Evolutionary conservation across 2,329 filamentous ascomycete species (phyloP).

Genomic region (Stagonosporopsis rhizophila): DNA sequence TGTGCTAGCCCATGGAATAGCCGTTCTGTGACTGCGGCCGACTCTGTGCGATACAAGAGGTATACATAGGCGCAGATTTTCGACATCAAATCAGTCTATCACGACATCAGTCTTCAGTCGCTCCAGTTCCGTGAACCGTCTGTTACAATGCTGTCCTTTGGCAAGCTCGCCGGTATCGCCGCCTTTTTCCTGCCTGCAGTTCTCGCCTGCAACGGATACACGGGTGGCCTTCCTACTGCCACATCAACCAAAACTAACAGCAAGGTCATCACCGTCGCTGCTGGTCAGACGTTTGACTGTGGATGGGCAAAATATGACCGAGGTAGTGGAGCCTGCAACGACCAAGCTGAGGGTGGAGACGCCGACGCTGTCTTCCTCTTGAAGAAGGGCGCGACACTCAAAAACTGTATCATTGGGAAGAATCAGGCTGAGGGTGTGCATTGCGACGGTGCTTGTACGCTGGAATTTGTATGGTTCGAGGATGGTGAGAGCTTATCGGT

Average conservation of each 20-base stretch:
- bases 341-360: constrained; percentile 29
- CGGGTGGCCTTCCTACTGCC: constrained; percentile 21
- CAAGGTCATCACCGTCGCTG: constrained; percentile 25
- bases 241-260: constrained; percentile 27
- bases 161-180: constrained; percentile 15
- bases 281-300: constrained; percentile 24
- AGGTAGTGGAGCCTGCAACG: constrained; percentile 26
- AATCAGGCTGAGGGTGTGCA: constrained; percentile 60
- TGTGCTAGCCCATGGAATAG: background rate
- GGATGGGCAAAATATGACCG: constrained; percentile 28
- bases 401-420: constrained; percentile 61
- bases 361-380: constrained; percentile 59
- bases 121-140: too few relatives aligned
- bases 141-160: constrained; percentile 10
- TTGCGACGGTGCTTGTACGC: constrained; percentile 55
- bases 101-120: background rate
- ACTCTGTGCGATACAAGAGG: background rate
- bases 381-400: constrained; percentile 55
- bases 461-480: constrained; percentile 53
- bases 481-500: constrained; percentile 15
- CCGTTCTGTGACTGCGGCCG: background rate
- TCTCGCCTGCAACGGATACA: constrained; percentile 27
- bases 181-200: constrained; percentile 21
- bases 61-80: background rate
- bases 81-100: background rate